phyloP scores from a whole-genome alignment of 2,329 filamentous ascomycete species.

The Penicillium sp. region DNA sequence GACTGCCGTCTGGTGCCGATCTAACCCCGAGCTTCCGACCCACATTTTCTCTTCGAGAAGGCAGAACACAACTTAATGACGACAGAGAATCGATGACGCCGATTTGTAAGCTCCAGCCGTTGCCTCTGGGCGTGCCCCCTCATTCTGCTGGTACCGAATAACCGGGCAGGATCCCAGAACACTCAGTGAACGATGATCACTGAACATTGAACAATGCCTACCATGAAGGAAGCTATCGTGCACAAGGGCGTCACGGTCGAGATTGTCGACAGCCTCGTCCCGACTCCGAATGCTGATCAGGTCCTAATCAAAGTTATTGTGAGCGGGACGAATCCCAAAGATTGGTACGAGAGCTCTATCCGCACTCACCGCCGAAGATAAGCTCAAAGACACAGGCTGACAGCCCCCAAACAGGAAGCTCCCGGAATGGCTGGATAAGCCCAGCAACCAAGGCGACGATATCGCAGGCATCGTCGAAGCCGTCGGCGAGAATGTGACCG shows the following conservation, averaged over 20 bases:
- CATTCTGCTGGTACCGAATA: background rate
- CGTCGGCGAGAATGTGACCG: slow-evolving; percentile 56
- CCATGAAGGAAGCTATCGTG: slow-evolving; percentile 18
- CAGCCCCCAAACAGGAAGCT: slow-evolving; percentile 24
- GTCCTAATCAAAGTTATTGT: slow-evolving; percentile 49
- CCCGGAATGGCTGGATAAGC: slow-evolving; percentile 16
- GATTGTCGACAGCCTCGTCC: slow-evolving; percentile 50
- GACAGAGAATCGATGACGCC: background rate
- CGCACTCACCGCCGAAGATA: background rate
- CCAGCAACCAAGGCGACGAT: slow-evolving; percentile 43
- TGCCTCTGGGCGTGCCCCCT: background rate
- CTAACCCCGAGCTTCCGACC: background rate
- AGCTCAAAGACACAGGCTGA: background rate
- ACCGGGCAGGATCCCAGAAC: background rate
- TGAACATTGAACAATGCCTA: background rate
- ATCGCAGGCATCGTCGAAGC: slow-evolving; percentile 56
- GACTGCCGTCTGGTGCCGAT: background rate
- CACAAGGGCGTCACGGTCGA: slow-evolving; percentile 28
- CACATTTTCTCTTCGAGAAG: background rate
- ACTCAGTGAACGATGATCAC: too few species aligned
- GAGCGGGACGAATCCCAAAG: slow-evolving; percentile 54
- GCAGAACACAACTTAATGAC: background rate
- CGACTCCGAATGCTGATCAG: slow-evolving; percentile 41
- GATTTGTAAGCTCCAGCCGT: slow-evolving; percentile 2
- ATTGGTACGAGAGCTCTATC: slow-evolving; percentile 42